Conservation (phyloP, 164 flowering plant species). For the Sedum album region DNA sequence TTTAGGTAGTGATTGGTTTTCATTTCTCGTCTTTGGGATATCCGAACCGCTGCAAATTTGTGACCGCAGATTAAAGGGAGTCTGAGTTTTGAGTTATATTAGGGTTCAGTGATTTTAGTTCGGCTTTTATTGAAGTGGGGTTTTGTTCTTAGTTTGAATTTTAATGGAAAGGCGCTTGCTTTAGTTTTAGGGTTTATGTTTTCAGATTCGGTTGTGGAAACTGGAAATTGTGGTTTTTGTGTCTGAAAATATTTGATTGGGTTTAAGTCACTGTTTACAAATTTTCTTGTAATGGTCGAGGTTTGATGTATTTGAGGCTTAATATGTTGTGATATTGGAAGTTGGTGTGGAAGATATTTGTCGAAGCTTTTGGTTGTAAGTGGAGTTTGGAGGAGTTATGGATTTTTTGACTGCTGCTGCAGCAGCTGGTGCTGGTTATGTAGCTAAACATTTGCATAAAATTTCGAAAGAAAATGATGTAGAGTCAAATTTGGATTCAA, state of each 20-base stretch:
- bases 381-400: background rate
- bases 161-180: background rate
- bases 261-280: background rate
- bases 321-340: background rate
- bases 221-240: background rate
- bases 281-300: background rate
- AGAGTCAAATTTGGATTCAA: background rate
- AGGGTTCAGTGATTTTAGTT: background rate
- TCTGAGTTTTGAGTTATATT: background rate
- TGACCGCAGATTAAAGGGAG: background rate
- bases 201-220: background rate
- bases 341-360: background rate
- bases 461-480: background rate
- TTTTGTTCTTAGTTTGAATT: background rate
- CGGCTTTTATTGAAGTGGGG: background rate
- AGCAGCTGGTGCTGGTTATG: slow-evolving; percentile 4
- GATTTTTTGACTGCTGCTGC: slow-evolving; percentile 1
- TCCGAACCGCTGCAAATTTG: background rate
- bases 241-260: background rate
- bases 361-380: background rate
- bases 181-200: background rate
- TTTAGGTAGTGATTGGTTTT: background rate
- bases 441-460: slow-evolving; percentile 1
- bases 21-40: background rate
- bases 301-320: background rate